Conservation (phyloP, 495 filamentous ascomycete species). For the Cryomyces antarcticus region DNA sequence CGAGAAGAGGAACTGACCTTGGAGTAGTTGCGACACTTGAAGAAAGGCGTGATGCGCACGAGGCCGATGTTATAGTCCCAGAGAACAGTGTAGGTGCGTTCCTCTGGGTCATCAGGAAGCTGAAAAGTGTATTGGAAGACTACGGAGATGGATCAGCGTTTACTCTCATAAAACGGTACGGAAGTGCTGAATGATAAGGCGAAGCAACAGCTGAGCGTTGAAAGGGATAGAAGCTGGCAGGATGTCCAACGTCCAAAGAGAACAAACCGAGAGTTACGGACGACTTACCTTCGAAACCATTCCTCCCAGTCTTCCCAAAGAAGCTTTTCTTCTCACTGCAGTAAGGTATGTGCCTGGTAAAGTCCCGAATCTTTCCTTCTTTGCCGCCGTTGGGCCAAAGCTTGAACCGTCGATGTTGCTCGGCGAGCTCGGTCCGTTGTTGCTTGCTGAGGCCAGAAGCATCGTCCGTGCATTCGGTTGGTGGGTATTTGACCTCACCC, state of each 20-base stretch:
- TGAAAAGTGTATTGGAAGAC: conserved; percentile 87
- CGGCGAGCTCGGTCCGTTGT: conserved; percentile 18
- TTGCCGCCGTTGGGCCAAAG: conserved; percentile 32
- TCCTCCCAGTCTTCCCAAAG: conserved; percentile 60
- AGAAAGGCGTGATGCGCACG: conserved; percentile 83
- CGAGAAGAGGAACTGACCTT: conserved; percentile 36
- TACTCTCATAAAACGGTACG: too few relatives aligned
- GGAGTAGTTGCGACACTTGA: conserved; percentile 68
- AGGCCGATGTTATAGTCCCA: conserved; percentile 98
- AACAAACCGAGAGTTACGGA: conserved; percentile 3
- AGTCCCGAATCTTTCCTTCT: conserved; percentile 41
- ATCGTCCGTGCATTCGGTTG: conserved; percentile 20
- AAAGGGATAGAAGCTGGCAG: neutral
- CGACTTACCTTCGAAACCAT: conserved; percentile 64
- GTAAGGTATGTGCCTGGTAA: conserved; percentile 69
- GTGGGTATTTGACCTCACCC: conserved; percentile 5
- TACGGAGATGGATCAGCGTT: conserved; percentile 15
- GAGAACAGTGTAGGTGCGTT: conserved; percentile 46
- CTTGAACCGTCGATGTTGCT: conserved; percentile 36
- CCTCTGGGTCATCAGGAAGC: conserved; percentile 40
- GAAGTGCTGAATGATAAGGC: too few relatives aligned
- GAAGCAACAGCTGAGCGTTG: neutral
- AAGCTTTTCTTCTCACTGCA: conserved; percentile 84
- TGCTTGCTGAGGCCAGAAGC: conserved; percentile 6
- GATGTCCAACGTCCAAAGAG: neutral